A percentile compares a stretch with the other conserved stretches of the same genome.
phyloP scores from a whole-genome alignment of 2,329 filamentous ascomycete species.

The Diaporthe australafricana region DNA sequence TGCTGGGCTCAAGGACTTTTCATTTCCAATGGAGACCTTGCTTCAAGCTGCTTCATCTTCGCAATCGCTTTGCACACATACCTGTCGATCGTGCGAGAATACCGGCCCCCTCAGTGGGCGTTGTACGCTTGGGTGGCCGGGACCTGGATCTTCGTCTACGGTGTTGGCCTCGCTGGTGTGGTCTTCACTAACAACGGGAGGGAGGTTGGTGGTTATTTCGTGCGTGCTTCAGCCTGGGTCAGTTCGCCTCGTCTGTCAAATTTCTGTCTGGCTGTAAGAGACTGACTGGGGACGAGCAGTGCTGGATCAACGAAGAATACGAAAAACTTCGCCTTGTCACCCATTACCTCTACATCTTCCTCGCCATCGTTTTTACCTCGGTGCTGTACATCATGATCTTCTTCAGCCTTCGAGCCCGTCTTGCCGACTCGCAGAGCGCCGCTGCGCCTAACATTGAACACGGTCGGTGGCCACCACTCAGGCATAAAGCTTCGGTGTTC shows the following conservation, averaged over 20 bases:
- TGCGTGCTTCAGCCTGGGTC: conserved; percentile 66
- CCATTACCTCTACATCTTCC: conserved; percentile 73
- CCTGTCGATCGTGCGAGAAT: conserved; percentile 61
- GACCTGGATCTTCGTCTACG: conserved; percentile 63
- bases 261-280: neutral
- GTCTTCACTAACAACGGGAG: conserved; percentile 43
- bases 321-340: conserved; percentile 65
- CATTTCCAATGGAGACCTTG: conserved; percentile 67
- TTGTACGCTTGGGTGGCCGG: conserved; percentile 56
- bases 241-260: conserved; percentile 16
- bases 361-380: conserved; percentile 50
- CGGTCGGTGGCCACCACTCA: neutral
- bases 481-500: conserved; percentile 13
- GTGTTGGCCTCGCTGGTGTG: conserved; percentile 56
- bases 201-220: conserved; percentile 54
- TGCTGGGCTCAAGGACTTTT: conserved; percentile 69
- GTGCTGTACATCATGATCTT: conserved; percentile 52
- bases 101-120: conserved; percentile 54
- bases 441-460: neutral
- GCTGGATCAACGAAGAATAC: conserved; percentile 69
- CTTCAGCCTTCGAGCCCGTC: conserved; percentile 46
- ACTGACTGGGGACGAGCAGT: conserved; percentile 51
- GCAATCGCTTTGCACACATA: conserved; percentile 70
- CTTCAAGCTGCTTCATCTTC: conserved; percentile 68
- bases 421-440: neutral